Conservation (phyloP, 495 filamentous ascomycete species). For the Lasiosphaeriaceae sp. region DNA sequence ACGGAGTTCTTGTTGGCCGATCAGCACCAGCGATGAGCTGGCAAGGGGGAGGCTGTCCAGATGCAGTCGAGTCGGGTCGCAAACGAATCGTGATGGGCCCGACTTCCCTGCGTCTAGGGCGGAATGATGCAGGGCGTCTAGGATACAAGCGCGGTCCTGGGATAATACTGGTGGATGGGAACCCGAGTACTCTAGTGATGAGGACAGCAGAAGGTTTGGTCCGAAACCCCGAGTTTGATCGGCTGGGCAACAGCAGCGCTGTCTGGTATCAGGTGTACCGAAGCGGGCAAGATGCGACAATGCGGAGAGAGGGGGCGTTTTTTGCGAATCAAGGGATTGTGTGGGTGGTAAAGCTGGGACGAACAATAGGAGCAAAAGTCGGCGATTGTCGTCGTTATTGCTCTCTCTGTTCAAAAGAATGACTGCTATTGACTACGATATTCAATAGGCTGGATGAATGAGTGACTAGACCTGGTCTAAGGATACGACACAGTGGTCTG, state of each 20-base stretch:
- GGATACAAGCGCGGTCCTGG: background rate
- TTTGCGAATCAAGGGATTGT: background rate
- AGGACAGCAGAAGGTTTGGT: constrained; percentile 2
- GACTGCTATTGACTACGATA: constrained; percentile 2
- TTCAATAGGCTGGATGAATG: constrained; percentile 4
- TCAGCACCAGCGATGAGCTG: constrained; percentile 6
- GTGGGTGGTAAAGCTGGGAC: background rate
- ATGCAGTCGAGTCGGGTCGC: constrained; percentile 1
- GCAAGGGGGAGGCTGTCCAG: background rate
- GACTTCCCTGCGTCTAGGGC: background rate
- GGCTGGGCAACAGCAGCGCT: constrained; percentile 19
- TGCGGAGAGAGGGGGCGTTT: background rate
- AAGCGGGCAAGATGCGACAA: constrained; percentile 23
- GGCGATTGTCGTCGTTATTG: background rate
- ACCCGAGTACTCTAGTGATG: too few relatives aligned
- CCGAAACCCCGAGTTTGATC: constrained; percentile 30
- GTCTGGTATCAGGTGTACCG: constrained; percentile 20
- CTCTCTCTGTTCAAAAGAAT: constrained; percentile 1
- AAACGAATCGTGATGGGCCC: constrained; percentile 7
- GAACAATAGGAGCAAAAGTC: background rate
- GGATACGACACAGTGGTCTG: constrained; percentile 1
- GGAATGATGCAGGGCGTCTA: background rate
- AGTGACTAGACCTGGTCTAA: constrained; percentile 12
- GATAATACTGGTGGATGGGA: background rate
- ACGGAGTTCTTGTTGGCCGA: constrained; percentile 13